Percentiles rank a stretch among this genome's conserved stretches.
Evolutionary conservation across 225 moss, liverwort and hornwort species (phyloP).

Genomic region (Physcomitrellopsis africana): DNA sequence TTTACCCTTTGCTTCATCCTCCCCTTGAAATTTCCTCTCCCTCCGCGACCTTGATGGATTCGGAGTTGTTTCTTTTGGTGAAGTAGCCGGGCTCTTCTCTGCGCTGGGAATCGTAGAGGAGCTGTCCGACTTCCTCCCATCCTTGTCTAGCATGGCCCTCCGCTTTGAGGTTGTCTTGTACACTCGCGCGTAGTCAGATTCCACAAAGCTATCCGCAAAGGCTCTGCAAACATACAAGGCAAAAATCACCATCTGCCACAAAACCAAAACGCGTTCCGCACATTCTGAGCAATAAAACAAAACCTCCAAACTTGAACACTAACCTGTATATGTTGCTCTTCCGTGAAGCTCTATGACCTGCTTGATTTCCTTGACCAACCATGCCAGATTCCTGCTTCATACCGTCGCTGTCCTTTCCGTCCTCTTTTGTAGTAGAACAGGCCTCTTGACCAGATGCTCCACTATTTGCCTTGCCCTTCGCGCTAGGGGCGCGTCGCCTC

Average conservation of each 20-base stretch:
- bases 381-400: constrained; percentile 35
- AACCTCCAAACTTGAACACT: not conserved
- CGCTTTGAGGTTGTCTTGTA: constrained; percentile 97
- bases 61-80: constrained; percentile 31
- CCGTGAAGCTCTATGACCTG: constrained; percentile 41
- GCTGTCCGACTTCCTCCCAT: constrained; percentile 60
- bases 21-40: constrained; percentile 31
- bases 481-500: constrained; percentile 37
- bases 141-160: constrained; percentile 91
- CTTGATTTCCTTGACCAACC: constrained; percentile 34
- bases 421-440: constrained; percentile 18
- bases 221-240: constrained; percentile 46
- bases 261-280: too few species aligned
- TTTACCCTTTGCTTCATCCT: constrained; percentile 21
- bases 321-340: constrained; percentile 55
- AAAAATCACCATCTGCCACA: not conserved
- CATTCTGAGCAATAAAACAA: not conserved
- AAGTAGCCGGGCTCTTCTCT: constrained; percentile 39
- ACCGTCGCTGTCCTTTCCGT: constrained; percentile 24
- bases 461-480: constrained; percentile 32
- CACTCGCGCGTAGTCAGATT: constrained; percentile 94
- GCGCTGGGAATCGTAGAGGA: constrained; percentile 37
- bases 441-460: constrained; percentile 26
- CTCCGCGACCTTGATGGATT: constrained; percentile 28
- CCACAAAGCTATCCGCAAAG: constrained; percentile 83